Percentiles rank a stretch among this genome's conserved stretches.
phyloP scores from a whole-genome alignment of 1,139 yeast species.

The Geotrichum aggregatum region DNA sequence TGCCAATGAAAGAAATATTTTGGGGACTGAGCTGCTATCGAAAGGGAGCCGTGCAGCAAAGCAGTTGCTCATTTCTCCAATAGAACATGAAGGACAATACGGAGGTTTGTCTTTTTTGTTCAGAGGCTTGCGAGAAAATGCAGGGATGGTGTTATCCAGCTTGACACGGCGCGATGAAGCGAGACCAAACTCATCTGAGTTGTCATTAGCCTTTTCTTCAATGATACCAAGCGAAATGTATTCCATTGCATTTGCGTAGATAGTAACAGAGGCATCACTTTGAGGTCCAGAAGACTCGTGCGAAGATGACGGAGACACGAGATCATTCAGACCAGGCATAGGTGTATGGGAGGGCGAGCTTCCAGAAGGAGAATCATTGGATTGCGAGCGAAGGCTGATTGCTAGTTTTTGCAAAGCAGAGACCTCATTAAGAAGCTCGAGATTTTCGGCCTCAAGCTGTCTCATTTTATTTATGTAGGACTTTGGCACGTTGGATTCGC shows the following conservation, averaged over 20 bases:
- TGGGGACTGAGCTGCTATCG: slow-evolving; percentile 15
- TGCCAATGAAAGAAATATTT: slow-evolving; percentile 19
- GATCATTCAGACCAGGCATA: not conserved
- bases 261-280: slow-evolving; percentile 13
- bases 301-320: slow-evolving; percentile 9
- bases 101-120: slow-evolving; percentile 14
- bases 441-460: slow-evolving; percentile 16
- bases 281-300: slow-evolving; percentile 7
- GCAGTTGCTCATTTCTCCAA: slow-evolving; percentile 23
- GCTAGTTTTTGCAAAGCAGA: slow-evolving; percentile 15
- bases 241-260: slow-evolving; percentile 21
- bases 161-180: slow-evolving; percentile 4
- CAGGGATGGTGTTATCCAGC: slow-evolving; percentile 16
- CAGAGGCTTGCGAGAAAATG: slow-evolving; percentile 20
- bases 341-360: not conserved
- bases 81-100: slow-evolving; percentile 22
- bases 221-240: slow-evolving; percentile 20
- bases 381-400: slow-evolving; percentile 11
- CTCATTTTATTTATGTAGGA: slow-evolving; percentile 7
- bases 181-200: not conserved
- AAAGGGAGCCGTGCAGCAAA: slow-evolving; percentile 22
- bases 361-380: not conserved
- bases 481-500: slow-evolving; percentile 9
- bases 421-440: slow-evolving; percentile 18
- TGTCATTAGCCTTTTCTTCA: slow-evolving; percentile 10